These are phyloP conservation scores for Lichtheimia corymbifera DNA, from an alignment of 371 early-diverging fungal genomes.

Conservation along the genomic window DNA sequence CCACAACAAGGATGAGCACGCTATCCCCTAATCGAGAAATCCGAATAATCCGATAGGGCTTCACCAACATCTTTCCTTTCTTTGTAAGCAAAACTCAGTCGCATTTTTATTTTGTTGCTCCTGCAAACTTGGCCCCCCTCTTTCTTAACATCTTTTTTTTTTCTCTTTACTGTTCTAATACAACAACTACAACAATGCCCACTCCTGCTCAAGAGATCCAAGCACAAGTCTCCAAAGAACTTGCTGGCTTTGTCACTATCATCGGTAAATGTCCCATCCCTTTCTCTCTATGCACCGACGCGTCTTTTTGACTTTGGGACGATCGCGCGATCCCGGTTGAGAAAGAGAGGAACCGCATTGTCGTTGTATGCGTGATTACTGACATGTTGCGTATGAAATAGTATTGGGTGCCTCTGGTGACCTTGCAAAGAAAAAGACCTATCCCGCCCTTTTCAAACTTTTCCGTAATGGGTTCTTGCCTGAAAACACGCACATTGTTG, in stretches of 20 bases:
- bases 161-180: neutral
- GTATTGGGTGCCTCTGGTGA: conserved; percentile 93
- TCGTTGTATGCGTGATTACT: neutral
- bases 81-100: conserved; percentile 22
- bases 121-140: neutral
- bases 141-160: conserved; percentile 4
- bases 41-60: conserved; percentile 12
- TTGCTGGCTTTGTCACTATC: conserved; percentile 48
- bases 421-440: conserved; percentile 96
- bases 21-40: conserved; percentile 4
- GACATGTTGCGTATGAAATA: conserved; percentile 7
- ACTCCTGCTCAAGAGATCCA: conserved; percentile 43
- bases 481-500: conserved; percentile 79
- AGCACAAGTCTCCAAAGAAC: conserved; percentile 39
- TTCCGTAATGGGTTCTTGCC: conserved; percentile 80
- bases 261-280: conserved; percentile 36
- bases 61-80: neutral
- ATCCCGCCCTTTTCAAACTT: conserved; percentile 91
- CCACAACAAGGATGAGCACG: neutral
- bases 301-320: neutral
- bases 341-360: neutral
- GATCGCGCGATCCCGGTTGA: neutral
- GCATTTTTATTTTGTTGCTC: conserved; percentile 11
- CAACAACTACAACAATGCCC: conserved; percentile 17
- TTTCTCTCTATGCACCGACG: neutral